Conservation (phyloP, 164 flowering plant species). For the Tetrastigma voinierianum region DNA sequence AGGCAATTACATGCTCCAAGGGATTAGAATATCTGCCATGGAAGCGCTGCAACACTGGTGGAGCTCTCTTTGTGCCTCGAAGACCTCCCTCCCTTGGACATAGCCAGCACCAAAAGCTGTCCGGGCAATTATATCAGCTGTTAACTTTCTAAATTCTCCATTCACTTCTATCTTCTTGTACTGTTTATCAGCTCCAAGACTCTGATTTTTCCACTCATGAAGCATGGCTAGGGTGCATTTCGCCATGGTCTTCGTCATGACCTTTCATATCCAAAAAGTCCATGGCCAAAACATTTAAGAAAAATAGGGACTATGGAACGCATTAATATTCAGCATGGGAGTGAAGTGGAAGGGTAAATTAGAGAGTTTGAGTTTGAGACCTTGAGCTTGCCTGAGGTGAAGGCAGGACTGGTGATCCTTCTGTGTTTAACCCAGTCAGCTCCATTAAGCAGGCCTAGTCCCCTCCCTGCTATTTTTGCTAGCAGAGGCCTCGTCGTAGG, state of each 20-base stretch:
- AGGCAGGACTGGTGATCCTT: slow-evolving; percentile 28
- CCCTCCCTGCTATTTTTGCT: slow-evolving; percentile 22
- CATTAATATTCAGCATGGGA: background rate
- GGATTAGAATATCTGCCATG: slow-evolving; percentile 18
- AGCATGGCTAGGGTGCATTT: slow-evolving; percentile 18
- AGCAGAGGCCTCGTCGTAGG: slow-evolving; percentile 11
- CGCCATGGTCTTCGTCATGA: slow-evolving; percentile 27
- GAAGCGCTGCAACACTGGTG: slow-evolving; percentile 12
- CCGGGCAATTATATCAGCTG: slow-evolving; percentile 33
- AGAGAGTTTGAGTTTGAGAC: background rate
- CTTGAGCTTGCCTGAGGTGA: slow-evolving; percentile 35
- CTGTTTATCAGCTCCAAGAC: background rate
- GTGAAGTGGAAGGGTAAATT: no score
- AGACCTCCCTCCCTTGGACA: slow-evolving; percentile 27
- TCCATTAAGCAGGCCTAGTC: slow-evolving; percentile 19
- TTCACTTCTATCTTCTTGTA: slow-evolving; percentile 20
- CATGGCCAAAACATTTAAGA: background rate
- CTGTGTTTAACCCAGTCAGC: slow-evolving; percentile 33
- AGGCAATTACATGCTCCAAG: slow-evolving; percentile 23
- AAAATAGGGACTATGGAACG: background rate
- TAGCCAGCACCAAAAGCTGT: slow-evolving; percentile 37
- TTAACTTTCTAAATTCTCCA: slow-evolving; percentile 21
- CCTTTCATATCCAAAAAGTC: slow-evolving; percentile 5
- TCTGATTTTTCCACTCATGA: slow-evolving; percentile 20
- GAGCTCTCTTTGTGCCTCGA: slow-evolving; percentile 28